Percentiles rank a stretch among this genome's conserved stretches.
phyloP scores from a whole-genome alignment of 345 rosid species.

The Populus simonii region DNA sequence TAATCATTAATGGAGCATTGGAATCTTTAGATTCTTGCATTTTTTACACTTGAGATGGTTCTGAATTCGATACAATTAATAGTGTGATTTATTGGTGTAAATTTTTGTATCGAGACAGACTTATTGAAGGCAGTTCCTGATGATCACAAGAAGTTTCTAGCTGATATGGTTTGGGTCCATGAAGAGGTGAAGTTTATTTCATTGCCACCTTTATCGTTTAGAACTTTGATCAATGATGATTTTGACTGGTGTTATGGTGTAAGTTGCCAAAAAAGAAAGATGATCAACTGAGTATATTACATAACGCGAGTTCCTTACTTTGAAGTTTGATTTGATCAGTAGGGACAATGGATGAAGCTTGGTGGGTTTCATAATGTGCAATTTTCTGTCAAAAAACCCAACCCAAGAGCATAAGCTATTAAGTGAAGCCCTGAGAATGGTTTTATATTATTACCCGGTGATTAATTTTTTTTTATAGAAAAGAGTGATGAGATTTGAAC shows the following conservation, averaged over 20 bases:
- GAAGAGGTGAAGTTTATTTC: conserved; percentile 54
- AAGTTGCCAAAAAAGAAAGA: background rate
- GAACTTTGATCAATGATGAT: background rate
- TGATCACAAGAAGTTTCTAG: conserved; percentile 82
- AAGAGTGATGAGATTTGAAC: too few relatives aligned
- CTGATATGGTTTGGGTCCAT: conserved; percentile 77
- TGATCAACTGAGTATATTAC: background rate
- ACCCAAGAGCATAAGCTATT: too few relatives aligned
- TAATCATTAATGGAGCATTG: background rate
- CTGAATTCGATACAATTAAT: background rate
- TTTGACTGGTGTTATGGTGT: background rate
- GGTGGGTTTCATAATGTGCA: conserved; percentile 3
- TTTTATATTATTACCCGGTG: too few relatives aligned
- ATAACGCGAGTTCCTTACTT: background rate
- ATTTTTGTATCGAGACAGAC: conserved; percentile 34
- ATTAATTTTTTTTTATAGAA: too few relatives aligned
- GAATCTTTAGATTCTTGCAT: background rate
- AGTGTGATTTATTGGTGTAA: background rate
- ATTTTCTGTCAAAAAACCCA: background rate
- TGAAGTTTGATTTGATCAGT: background rate
- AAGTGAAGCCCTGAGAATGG: too few relatives aligned
- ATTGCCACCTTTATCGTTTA: background rate
- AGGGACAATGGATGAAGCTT: background rate
- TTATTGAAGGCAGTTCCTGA: conserved; percentile 75
- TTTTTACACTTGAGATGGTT: background rate